phyloP scores from a whole-genome alignment of 1,284 basidiomycete genomes.

The Cryptococcus sp. region DNA sequence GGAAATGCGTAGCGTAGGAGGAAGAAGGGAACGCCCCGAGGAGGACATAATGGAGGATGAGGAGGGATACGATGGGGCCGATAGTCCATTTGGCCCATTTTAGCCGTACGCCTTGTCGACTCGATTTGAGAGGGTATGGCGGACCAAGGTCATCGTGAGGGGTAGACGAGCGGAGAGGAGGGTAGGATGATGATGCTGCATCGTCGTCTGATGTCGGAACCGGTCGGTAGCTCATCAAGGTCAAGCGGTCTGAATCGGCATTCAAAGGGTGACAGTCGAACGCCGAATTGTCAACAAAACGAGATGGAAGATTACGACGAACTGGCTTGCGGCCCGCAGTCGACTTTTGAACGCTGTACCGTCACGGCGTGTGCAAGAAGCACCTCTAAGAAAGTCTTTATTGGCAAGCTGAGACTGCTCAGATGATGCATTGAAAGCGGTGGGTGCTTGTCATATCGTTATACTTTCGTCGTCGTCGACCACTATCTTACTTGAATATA shows the following conservation, averaged over 20 bases:
- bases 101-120: not conserved
- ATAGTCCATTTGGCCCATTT: slow-evolving; percentile 16
- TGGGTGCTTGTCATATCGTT: not conserved
- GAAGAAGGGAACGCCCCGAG: slow-evolving; percentile 22
- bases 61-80: slow-evolving; percentile 5
- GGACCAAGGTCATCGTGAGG: not conserved
- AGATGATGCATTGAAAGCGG: not conserved
- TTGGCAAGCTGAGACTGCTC: too few species aligned
- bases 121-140: slow-evolving; percentile 3
- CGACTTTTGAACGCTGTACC: too few species aligned
- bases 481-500: slow-evolving; percentile 1
- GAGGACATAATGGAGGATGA: slow-evolving; percentile 19
- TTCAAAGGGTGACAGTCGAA: too few species aligned
- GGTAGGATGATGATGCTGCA: not conserved
- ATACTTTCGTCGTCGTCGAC: too few species aligned
- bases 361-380: too few species aligned
- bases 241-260: not conserved
- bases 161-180: not conserved
- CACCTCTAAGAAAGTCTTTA: too few species aligned
- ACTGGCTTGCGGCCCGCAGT: too few species aligned
- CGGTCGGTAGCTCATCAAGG: slow-evolving; percentile 12
- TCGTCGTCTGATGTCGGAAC: slow-evolving; percentile 5
- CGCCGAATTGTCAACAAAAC: too few species aligned
- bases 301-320: too few species aligned
- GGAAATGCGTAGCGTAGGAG: slow-evolving; percentile 7